A percentile compares a stretch with the other conserved stretches of the same genome.
Evolutionary conservation across 2,329 filamentous ascomycete species (phyloP).

Genomic region (Talaromyces sp.): DNA sequence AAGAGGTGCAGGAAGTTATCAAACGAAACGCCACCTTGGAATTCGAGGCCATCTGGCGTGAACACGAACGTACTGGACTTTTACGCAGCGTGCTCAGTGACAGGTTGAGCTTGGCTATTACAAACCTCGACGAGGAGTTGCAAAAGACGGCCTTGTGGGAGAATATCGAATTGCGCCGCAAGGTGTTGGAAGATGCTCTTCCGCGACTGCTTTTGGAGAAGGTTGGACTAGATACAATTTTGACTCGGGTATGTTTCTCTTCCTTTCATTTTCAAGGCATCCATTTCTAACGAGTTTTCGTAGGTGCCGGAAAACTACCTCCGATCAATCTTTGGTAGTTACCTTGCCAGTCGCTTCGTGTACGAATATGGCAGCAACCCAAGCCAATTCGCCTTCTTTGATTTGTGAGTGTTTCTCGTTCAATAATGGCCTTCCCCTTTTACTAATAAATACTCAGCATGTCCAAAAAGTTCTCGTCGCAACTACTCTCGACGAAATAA

Average conservation of each 20-base stretch:
- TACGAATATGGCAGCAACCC: slow-evolving; percentile 92
- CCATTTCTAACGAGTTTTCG: not conserved
- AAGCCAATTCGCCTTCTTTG: slow-evolving; percentile 96
- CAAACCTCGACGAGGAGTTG: slow-evolving; percentile 92
- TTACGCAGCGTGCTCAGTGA: slow-evolving; percentile 86
- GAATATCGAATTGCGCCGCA: slow-evolving; percentile 71
- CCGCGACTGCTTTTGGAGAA: slow-evolving; percentile 80
- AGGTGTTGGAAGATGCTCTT: slow-evolving; percentile 79
- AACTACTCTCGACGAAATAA: slow-evolving; percentile 11
- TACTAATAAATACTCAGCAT: slow-evolving; percentile 27
- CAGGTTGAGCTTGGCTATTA: slow-evolving; percentile 86
- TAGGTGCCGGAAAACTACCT: slow-evolving; percentile 87
- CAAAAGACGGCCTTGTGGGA: slow-evolving; percentile 91
- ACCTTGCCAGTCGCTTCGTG: slow-evolving; percentile 90
- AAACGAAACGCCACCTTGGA: slow-evolving; percentile 87
- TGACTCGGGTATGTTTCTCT: slow-evolving; percentile 62
- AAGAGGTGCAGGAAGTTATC: slow-evolving; percentile 85
- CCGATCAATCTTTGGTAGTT: slow-evolving; percentile 92
- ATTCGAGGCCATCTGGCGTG: slow-evolving; percentile 97
- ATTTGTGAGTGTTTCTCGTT: slow-evolving; percentile 67
- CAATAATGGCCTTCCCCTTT: no score
- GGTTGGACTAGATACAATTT: slow-evolving; percentile 85
- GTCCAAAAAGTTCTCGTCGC: slow-evolving; percentile 31
- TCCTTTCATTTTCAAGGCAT: not conserved
- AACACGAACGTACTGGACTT: slow-evolving; percentile 76